phyloP scores from a whole-genome alignment of 768 basidiomycete genomes.

The Russula emetica region DNA sequence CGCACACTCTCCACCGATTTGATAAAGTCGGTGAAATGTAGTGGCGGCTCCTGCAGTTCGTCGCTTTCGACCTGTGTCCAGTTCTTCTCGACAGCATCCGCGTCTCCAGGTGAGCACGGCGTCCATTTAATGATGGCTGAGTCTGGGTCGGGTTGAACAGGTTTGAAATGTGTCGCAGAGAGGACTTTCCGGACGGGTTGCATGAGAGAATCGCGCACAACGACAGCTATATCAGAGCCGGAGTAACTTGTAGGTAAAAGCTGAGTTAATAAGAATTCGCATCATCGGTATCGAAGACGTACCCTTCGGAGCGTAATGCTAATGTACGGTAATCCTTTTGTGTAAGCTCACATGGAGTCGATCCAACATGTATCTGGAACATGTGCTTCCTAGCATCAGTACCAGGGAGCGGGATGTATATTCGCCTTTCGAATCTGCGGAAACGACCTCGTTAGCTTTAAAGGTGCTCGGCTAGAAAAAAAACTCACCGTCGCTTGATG shows the following conservation, averaged over 20 bases:
- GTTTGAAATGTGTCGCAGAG: constrained; percentile 92
- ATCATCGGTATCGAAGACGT: constrained; percentile 23
- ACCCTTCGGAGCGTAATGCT: constrained; percentile 86
- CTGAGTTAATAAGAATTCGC: background rate
- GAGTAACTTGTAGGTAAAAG: constrained; percentile 55
- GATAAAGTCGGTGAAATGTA: constrained; percentile 76
- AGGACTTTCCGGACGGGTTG: constrained; percentile 97
- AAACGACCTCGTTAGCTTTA: background rate
- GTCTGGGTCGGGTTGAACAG: constrained; percentile 36
- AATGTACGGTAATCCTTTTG: constrained; percentile 74
- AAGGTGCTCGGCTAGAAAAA: background rate
- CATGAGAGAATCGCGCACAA: constrained; percentile 97
- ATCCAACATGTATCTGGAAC: constrained; percentile 95
- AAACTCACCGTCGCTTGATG: constrained; percentile 82
- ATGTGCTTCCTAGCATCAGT: constrained; percentile 87
- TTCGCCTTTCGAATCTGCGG: constrained; percentile 88
- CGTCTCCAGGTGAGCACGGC: constrained; percentile 93
- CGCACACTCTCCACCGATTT: constrained; percentile 71
- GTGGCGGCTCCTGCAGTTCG: constrained; percentile 83
- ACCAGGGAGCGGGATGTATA: constrained; percentile 96
- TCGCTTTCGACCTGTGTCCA: constrained; percentile 89
- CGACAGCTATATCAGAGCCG: constrained; percentile 90
- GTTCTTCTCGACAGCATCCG: constrained; percentile 75
- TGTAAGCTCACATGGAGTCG: constrained; percentile 81
- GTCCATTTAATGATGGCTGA: constrained; percentile 61